phyloP scores from a whole-genome alignment of 192 early-diverging fungal genomes.

The Dissophora globulifera region DNA sequence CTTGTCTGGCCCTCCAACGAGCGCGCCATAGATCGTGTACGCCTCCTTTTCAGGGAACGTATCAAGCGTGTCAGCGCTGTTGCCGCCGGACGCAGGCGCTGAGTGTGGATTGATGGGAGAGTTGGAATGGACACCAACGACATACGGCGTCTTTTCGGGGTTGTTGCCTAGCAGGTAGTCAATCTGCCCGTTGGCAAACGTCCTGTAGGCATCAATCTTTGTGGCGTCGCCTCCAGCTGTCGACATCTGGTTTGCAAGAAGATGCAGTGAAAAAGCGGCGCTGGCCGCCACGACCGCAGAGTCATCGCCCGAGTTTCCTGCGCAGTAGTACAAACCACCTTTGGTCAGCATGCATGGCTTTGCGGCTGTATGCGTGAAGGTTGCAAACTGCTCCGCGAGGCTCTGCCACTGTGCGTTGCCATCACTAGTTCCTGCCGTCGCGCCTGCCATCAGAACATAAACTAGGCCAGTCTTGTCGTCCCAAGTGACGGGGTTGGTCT shows the following conservation, averaged over 20 bases:
- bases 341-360: constrained; percentile 51
- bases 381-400: constrained; percentile 53
- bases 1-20: constrained; percentile 68
- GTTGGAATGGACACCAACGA: constrained; percentile 67
- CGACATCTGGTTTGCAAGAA: constrained; percentile 53
- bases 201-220: constrained; percentile 25
- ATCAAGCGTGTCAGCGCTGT: constrained; percentile 49
- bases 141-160: constrained; percentile 63
- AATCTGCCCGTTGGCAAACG: constrained; percentile 56
- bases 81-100: constrained; percentile 64
- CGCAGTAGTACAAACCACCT: constrained; percentile 56
- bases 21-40: constrained; percentile 62
- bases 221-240: constrained; percentile 3
- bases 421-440: constrained; percentile 27
- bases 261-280: constrained; percentile 38
- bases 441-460: constrained; percentile 61
- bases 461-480: constrained; percentile 57
- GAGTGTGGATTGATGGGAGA: constrained; percentile 69
- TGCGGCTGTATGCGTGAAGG: constrained; percentile 19
- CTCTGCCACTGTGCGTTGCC: constrained; percentile 42
- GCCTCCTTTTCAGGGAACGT: constrained; percentile 40
- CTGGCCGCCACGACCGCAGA: constrained; percentile 48
- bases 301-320: constrained; percentile 40
- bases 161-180: constrained; percentile 67
- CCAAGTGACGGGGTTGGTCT: constrained; percentile 59